Evolutionary conservation across 768 basidiomycete genomes (phyloP).

Genomic region (Suillus weaverae): DNA sequence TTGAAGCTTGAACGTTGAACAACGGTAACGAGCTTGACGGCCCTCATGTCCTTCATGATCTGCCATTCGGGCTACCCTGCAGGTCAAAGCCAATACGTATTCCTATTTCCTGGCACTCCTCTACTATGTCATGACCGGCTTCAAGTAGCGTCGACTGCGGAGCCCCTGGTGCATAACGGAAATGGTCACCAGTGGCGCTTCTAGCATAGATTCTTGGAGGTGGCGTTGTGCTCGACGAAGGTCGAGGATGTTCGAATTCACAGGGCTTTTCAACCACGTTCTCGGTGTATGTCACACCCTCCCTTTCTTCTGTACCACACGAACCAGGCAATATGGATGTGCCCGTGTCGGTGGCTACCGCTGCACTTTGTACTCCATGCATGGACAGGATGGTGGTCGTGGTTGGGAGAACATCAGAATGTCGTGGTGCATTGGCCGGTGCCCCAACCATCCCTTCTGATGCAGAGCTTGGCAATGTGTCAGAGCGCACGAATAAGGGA

Average conservation of each 20-base stretch:
- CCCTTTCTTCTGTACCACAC: background rate
- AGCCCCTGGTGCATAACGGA: background rate
- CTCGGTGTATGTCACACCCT: background rate
- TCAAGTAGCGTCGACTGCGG: background rate
- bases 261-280: background rate
- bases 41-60: background rate
- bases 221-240: background rate
- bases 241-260: background rate
- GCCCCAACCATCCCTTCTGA: background rate
- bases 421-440: background rate
- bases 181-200: background rate
- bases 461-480: background rate
- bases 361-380: background rate
- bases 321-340: too few relatives aligned
- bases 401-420: background rate
- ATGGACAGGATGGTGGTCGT: background rate
- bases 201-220: background rate
- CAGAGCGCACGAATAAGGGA: background rate
- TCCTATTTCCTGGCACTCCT: background rate
- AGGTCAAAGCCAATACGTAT: background rate
- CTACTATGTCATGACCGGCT: background rate
- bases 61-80: background rate
- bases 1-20: background rate
- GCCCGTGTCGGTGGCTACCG: background rate
- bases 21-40: background rate